Conservation (phyloP, 768 basidiomycete genomes). For the Gelatoporia subvermispora region DNA sequence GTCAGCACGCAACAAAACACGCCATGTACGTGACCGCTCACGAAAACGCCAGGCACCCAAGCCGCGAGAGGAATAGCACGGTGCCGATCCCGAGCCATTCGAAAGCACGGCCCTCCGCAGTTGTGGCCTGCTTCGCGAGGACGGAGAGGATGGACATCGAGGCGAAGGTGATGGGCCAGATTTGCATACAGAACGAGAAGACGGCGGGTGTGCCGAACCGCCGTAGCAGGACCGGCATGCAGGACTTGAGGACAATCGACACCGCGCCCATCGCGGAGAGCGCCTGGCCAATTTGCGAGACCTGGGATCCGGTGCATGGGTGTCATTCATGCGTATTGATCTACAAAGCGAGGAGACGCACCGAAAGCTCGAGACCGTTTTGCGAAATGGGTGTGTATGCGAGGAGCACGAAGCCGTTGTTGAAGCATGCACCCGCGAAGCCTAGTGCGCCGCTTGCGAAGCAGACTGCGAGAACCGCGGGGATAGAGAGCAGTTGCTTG, state of each 20-base stretch:
- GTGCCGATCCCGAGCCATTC: constrained; percentile 49
- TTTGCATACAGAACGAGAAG: constrained; percentile 46
- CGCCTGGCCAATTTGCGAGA: constrained; percentile 53
- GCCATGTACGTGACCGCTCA: constrained; percentile 26
- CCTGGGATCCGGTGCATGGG: constrained; percentile 26
- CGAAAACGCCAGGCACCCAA: constrained; percentile 50
- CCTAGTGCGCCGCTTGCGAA: constrained; percentile 47
- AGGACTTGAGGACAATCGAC: constrained; percentile 47
- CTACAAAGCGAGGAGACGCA: constrained; percentile 25
- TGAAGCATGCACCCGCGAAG: constrained; percentile 53
- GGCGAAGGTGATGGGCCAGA: constrained; percentile 52
- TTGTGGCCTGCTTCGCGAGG: constrained; percentile 34
- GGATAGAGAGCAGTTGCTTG: constrained; percentile 39
- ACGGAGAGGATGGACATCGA: constrained; percentile 46
- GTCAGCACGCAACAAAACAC: too few relatives aligned
- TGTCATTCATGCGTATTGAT: neutral
- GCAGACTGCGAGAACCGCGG: constrained; percentile 49
- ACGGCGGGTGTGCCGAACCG: constrained; percentile 41
- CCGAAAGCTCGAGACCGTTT: constrained; percentile 59
- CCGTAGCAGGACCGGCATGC: constrained; percentile 49
- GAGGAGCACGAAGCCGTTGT: constrained; percentile 63
- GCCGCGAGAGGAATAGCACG: constrained; percentile 39
- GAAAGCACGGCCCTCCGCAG: constrained; percentile 20
- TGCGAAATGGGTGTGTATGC: constrained; percentile 55
- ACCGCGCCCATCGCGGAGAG: constrained; percentile 48